These are phyloP conservation scores for Didymella glomerata DNA, from an alignment of 2,329 filamentous ascomycete genomes.

Conservation along the genomic window DNA sequence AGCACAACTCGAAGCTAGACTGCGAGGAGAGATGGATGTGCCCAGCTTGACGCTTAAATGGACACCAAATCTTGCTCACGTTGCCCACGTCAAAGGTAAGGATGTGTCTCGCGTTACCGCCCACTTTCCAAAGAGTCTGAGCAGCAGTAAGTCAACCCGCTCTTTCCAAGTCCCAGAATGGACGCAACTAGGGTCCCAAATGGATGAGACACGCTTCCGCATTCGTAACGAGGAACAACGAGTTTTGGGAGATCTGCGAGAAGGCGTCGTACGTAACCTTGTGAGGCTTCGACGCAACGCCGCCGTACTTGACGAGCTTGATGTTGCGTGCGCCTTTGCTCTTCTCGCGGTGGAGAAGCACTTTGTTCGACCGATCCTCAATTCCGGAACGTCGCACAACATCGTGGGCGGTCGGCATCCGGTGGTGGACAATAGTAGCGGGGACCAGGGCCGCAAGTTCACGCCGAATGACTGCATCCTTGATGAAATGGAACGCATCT, in stretches of 20 bases:
- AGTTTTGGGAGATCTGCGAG: constrained; percentile 78
- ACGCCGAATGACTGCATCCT: constrained; percentile 86
- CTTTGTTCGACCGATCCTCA: constrained; percentile 77
- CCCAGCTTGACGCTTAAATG: constrained; percentile 77
- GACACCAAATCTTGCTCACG: constrained; percentile 86
- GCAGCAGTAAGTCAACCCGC: constrained; percentile 82
- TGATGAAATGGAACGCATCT: constrained; percentile 75
- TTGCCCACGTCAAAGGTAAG: constrained; percentile 88
- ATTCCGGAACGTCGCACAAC: constrained; percentile 69
- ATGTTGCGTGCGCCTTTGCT: constrained; percentile 88
- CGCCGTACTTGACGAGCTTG: constrained; percentile 89
- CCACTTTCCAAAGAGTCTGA: constrained; percentile 65
- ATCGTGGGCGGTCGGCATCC: constrained; percentile 90
- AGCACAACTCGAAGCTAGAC: constrained; percentile 63
- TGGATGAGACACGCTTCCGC: constrained; percentile 79
- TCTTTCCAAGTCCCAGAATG: constrained; percentile 86
- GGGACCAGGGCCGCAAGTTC: constrained; percentile 81
- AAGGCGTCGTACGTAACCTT: constrained; percentile 79
- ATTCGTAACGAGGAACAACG: constrained; percentile 86
- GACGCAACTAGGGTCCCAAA: constrained; percentile 78
- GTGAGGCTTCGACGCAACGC: constrained; percentile 89
- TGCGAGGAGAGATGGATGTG: constrained; percentile 66
- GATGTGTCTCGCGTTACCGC: constrained; percentile 57
- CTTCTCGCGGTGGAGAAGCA: constrained; percentile 76
- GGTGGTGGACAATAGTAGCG: constrained; percentile 85